Base-by-base conservation (phyloP, 2,329 filamentous ascomycete genomes). In the Colletotrichum sp. region DNA sequence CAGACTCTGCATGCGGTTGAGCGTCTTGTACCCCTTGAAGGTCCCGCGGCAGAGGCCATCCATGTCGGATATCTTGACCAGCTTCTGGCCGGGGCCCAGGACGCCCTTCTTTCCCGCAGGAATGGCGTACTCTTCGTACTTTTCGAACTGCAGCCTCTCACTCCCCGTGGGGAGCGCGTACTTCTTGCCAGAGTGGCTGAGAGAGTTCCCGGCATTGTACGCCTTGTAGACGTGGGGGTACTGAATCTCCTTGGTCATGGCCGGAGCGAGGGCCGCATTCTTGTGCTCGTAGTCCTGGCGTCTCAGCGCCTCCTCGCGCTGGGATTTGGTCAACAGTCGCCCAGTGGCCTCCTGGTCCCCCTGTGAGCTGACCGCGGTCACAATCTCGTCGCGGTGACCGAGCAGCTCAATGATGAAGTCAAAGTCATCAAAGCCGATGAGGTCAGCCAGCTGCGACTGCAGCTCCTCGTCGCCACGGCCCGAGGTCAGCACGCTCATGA, bases 1-100 rank as follows among this genome's bases (percentile, higher is more conserved):
- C 64, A 99, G 88, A 83, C 96, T 99, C 86, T 99, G 97, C 98
- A 99, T 99, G 32, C 98, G 94, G 82, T 99, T 99, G 75, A 99
- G 90, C 5, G 94, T 87, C 85, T 96, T 96, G 88, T 99, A 99
- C 0, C 96, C 96, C 82, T 94, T 95, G 87, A 99, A 99, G 0
- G 97, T 99, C n/a, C 91, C 92, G 76, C 92, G 91, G 80, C 97
- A 99, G 32, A 99, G 89, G 0, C 95, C 95, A 83, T 99, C 97
- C 87, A 99, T 90, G 5, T 96, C 94, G 8, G 90, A 88, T 75
- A 99, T 96, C 36, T 92, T 87, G 24, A 99, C 88, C 16, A 99
- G 90, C 80, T 92, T 95, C 80, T 94, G 94, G 6, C 94, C 93
- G 3, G 89, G 90, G 16, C 91, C 93, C 16, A 98, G 88, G 0